Conservation (phyloP, 2,329 filamentous ascomycete species). For the Hyphodiscus sp. region DNA sequence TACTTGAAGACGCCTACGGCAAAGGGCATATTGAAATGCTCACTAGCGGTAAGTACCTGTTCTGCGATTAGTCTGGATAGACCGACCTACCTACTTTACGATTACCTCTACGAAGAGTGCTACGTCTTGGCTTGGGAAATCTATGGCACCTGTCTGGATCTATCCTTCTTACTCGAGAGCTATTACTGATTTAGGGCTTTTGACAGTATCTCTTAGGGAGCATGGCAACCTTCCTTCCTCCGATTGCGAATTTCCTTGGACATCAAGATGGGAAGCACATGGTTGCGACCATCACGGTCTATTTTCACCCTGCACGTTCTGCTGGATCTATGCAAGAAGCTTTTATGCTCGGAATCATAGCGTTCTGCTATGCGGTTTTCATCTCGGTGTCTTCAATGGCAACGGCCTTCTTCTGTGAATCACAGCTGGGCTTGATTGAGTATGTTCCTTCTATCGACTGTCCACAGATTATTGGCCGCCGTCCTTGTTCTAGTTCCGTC, state of each 20-base stretch:
- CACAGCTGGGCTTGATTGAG: conserved; percentile 55
- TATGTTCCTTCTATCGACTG: not conserved
- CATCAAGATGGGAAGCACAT: conserved; percentile 87
- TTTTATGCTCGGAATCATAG: conserved; percentile 66
- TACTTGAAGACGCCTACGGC: conserved; percentile 69
- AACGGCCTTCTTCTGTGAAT: conserved; percentile 73
- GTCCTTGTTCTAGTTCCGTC: not conserved
- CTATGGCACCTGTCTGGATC: not conserved
- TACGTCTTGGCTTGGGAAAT: too few species aligned
- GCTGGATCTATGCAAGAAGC: conserved; percentile 88
- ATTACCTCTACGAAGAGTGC: too few species aligned
- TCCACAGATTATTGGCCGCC: not conserved
- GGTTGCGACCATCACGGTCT: conserved; percentile 88
- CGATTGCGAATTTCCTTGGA: conserved; percentile 69
- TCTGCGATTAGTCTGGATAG: too few species aligned
- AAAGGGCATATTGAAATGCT: conserved; percentile 81
- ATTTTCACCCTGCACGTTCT: conserved; percentile 85
- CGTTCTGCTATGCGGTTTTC: conserved; percentile 71
- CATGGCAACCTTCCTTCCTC: conserved; percentile 74
- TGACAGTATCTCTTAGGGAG: conserved; percentile 69
- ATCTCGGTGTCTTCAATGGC: conserved; percentile 82
- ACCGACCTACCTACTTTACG: too few species aligned
- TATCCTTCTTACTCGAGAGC: not conserved
- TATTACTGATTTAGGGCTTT: not conserved
- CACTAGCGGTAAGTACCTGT: conserved; percentile 48